phyloP scores from a whole-genome alignment of 805 yeast species.

The Jamesozyma piceae region DNA sequence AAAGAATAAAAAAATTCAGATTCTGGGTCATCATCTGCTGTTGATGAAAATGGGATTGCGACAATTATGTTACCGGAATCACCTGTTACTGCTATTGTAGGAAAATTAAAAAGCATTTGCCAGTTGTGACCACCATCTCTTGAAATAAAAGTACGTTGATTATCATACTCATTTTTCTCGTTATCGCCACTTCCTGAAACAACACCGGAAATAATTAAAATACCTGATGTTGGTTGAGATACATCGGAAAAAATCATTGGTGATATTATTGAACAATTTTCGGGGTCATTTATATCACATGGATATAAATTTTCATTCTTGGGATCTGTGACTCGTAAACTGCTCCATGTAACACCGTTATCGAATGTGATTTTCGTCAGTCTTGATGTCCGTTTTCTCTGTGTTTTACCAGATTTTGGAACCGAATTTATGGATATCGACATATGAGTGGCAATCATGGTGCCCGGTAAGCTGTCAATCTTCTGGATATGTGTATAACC shows the following conservation, averaged over 20 bases:
- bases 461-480: constrained; percentile 15
- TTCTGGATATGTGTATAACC: constrained; percentile 6
- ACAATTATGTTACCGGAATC: constrained; percentile 69
- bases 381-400: background rate
- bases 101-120: constrained; percentile 44
- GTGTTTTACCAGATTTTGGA: background rate
- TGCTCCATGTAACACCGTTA: constrained; percentile 46
- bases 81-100: constrained; percentile 53
- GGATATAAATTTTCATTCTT: constrained; percentile 20
- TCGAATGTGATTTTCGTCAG: constrained; percentile 39
- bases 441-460: constrained; percentile 12
- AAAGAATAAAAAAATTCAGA: constrained; percentile 44
- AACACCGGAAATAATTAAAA: constrained; percentile 20
- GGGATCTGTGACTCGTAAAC: constrained; percentile 39
- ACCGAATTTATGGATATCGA: background rate
- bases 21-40: constrained; percentile 29
- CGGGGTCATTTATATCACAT: constrained; percentile 28
- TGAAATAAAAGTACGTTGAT: constrained; percentile 48
- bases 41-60: constrained; percentile 41
- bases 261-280: constrained; percentile 41
- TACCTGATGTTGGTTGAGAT: constrained; percentile 48
- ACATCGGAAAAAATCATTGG: constrained; percentile 32
- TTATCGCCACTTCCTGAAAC: constrained; percentile 11
- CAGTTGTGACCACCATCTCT: constrained; percentile 74
- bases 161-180: background rate